Percentiles rank a stretch among this genome's conserved stretches.
Evolutionary conservation across 305 asterid species (phyloP).

Genomic region (Solanum hybrid): DNA sequence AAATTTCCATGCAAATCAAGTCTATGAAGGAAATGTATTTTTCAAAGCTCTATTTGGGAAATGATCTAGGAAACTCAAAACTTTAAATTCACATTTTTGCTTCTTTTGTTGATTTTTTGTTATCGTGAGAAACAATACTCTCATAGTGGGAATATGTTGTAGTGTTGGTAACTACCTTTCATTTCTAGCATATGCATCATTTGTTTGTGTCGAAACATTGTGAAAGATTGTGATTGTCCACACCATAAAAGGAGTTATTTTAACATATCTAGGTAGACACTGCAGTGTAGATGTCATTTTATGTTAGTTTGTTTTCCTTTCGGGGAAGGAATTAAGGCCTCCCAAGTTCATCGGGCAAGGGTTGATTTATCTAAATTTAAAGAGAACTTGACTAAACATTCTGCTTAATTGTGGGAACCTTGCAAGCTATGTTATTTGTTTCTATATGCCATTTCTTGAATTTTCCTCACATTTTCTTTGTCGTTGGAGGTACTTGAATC

Average conservation of each 20-base stretch:
- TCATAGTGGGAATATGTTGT: not conserved
- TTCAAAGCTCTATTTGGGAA: not conserved
- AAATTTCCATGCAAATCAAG: not conserved
- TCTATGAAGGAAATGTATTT: not conserved
- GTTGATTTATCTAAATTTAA: not conserved
- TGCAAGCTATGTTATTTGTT: not conserved
- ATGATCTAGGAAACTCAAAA: not conserved
- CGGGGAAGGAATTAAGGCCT: not conserved
- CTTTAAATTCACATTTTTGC: not conserved
- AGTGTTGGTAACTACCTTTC: not conserved
- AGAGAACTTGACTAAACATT: not conserved
- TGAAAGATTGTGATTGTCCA: not conserved
- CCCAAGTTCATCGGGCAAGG: not conserved
- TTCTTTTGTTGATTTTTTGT: not conserved
- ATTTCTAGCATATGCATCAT: not conserved
- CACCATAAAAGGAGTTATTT: not conserved
- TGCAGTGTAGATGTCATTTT: not conserved
- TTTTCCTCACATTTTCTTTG: not conserved
- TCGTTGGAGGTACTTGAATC: not conserved
- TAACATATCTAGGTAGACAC: not conserved
- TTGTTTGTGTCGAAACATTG: not conserved
- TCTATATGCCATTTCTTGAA: not conserved
- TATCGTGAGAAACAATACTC: not conserved
- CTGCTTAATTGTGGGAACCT: not conserved
- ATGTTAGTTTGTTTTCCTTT: not conserved